Percentiles rank a stretch among this genome's conserved stretches.
Conservation (phyloP, 2,329 filamentous ascomycete species). For the Alternaria hordeiaustralica region DNA sequence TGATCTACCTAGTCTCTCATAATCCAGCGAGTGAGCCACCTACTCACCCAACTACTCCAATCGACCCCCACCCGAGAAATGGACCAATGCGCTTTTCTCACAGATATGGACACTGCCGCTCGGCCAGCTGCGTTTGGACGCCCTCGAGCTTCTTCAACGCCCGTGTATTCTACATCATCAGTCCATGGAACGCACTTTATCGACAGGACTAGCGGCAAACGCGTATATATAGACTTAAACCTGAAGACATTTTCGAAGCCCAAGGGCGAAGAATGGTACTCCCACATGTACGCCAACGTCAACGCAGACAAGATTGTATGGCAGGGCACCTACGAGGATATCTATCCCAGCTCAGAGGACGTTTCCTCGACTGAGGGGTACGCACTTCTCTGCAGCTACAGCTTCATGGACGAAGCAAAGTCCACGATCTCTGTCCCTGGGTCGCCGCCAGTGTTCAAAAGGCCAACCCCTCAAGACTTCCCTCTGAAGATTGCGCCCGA, state of each 20-base stretch:
- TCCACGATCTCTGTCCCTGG: not conserved
- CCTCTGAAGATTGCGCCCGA: not conserved
- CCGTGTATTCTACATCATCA: not conserved
- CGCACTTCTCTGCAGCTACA: not conserved
- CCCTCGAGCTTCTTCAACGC: not conserved
- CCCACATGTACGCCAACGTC: not conserved
- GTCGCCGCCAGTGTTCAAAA: not conserved
- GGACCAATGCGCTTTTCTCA: not conserved
- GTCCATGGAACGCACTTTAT: not conserved
- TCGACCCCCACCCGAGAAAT: not conserved
- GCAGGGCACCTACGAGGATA: not conserved
- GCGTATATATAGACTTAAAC: not conserved
- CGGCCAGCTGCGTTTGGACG: not conserved
- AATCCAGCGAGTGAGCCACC: fast-evolving
- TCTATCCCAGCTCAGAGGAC: not conserved
- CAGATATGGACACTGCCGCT: not conserved
- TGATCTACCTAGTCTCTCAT: not conserved
- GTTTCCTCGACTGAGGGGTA: not conserved
- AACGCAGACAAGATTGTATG: not conserved
- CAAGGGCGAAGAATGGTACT: not conserved
- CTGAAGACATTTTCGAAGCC: not conserved
- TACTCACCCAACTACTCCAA: not conserved
- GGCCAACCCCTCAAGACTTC: not conserved
- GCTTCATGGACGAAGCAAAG: not conserved
- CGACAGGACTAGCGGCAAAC: not conserved